These are phyloP conservation scores for Mycena crocata DNA, from an alignment of 768 basidiomycete genomes.

Conservation along the genomic window DNA sequence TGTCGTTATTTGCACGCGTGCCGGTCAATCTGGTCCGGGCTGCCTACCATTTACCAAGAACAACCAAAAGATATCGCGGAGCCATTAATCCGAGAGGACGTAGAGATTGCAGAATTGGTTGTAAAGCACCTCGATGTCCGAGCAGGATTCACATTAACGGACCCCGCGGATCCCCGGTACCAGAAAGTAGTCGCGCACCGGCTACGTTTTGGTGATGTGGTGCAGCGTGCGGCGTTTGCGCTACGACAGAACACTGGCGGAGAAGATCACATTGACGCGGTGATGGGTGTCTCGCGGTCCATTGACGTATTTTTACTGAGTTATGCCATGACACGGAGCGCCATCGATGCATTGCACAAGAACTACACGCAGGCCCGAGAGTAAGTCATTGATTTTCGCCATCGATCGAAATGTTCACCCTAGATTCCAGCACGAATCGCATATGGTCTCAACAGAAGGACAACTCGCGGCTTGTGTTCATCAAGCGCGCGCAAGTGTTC, in stretches of 20 bases:
- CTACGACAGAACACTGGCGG: constrained; percentile 71
- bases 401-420: constrained; percentile 1
- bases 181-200: constrained; percentile 70
- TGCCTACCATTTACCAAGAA: constrained; percentile 76
- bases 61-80: constrained; percentile 67
- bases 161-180: constrained; percentile 81
- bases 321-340: constrained; percentile 70
- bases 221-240: constrained; percentile 74
- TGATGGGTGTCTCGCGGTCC: constrained; percentile 76
- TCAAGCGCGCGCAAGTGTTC: constrained; percentile 84
- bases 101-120: constrained; percentile 79
- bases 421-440: constrained; percentile 64
- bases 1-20: constrained; percentile 83
- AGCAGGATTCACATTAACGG: constrained; percentile 79
- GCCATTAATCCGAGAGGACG: constrained; percentile 67
- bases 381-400: constrained; percentile 49
- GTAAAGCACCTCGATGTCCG: constrained; percentile 73
- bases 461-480: constrained; percentile 78
- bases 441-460: constrained; percentile 79
- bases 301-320: constrained; percentile 82
- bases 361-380: constrained; percentile 72
- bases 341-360: constrained; percentile 75
- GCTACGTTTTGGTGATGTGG: constrained; percentile 71
- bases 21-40: constrained; percentile 81
- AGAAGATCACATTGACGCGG: constrained; percentile 90